Evolutionary conservation across 2,329 filamentous ascomycete species (phyloP).

Genomic region (Colletotrichum endophyticum): DNA sequence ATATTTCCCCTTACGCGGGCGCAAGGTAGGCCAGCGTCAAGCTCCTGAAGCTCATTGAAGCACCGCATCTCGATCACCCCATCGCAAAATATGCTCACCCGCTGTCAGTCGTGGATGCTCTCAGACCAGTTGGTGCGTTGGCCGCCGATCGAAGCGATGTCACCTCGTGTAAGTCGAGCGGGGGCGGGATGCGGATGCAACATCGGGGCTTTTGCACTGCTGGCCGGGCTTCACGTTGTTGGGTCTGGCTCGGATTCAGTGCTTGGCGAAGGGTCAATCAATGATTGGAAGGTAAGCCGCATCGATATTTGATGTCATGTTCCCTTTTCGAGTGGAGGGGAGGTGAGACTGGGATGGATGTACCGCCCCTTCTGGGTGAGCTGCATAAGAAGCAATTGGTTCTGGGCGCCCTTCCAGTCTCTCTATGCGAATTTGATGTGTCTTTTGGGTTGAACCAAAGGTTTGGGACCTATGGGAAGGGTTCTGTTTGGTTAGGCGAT

Average conservation of each 20-base stretch:
- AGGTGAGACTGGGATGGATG: not conserved
- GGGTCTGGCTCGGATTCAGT: not conserved
- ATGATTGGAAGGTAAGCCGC: not conserved
- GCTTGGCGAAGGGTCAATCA: not conserved
- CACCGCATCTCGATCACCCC: not conserved
- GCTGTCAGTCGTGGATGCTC: not conserved
- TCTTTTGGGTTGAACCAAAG: not conserved
- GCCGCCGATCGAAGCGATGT: not conserved
- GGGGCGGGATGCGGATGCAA: not conserved
- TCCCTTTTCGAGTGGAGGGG: not conserved
- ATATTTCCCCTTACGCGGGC: accelerated
- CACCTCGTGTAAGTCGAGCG: not conserved
- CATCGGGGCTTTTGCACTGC: not conserved
- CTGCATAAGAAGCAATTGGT: not conserved
- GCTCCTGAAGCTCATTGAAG: accelerated
- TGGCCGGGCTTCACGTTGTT: not conserved
- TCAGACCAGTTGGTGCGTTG: not conserved
- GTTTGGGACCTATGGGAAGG: not conserved
- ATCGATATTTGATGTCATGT: not conserved
- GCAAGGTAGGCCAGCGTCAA: not conserved
- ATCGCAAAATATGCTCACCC: not conserved
- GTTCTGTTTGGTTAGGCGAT: not conserved
- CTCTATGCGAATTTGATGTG: not conserved
- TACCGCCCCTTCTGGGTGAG: not conserved
- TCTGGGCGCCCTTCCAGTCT: not conserved